phyloP scores from a whole-genome alignment of 1,139 yeast genomes.

The Saccharomyces hybrid region DNA sequence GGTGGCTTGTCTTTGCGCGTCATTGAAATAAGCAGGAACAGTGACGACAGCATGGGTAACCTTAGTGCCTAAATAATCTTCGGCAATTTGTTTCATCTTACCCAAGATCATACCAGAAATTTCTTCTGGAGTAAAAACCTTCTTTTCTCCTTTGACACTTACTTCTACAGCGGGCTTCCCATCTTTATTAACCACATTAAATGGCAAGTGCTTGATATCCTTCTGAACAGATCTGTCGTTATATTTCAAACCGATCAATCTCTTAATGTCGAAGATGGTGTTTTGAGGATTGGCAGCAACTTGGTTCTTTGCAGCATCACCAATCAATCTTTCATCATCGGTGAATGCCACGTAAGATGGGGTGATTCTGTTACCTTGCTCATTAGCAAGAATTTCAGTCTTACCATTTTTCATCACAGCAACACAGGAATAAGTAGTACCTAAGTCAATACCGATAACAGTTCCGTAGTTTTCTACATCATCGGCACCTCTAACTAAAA shows the following conservation, averaged over 20 bases:
- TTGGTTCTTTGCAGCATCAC: conserved; percentile 93
- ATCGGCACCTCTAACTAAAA: conserved; percentile 30
- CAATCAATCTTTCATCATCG: conserved; percentile 79
- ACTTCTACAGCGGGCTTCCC: conserved; percentile 80
- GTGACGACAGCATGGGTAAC: conserved; percentile 94
- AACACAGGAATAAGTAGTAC: conserved; percentile 88
- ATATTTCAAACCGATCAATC: conserved; percentile 76
- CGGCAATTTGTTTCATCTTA: conserved; percentile 91
- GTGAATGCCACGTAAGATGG: conserved; percentile 87
- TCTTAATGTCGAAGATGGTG: conserved; percentile 79
- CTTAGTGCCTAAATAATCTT: conserved; percentile 79
- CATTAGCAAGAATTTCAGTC: conserved; percentile 88
- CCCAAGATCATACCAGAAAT: conserved; percentile 85
- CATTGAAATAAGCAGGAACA: conserved; percentile 94
- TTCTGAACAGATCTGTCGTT: conserved; percentile 69
- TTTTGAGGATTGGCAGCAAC: conserved; percentile 74
- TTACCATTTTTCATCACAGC: conserved; percentile 90
- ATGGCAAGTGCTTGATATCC: conserved; percentile 79
- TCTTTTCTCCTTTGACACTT: conserved; percentile 56
- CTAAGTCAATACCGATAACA: conserved; percentile 69
- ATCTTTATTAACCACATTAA: conserved; percentile 53
- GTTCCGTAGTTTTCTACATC: conserved; percentile 61
- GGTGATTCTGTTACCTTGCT: conserved; percentile 92
- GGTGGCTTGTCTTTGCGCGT: conserved; percentile 95
- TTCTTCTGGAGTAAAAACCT: conserved; percentile 80